phyloP scores from a whole-genome alignment of 345 rosid species.

The Turnera subulata region DNA sequence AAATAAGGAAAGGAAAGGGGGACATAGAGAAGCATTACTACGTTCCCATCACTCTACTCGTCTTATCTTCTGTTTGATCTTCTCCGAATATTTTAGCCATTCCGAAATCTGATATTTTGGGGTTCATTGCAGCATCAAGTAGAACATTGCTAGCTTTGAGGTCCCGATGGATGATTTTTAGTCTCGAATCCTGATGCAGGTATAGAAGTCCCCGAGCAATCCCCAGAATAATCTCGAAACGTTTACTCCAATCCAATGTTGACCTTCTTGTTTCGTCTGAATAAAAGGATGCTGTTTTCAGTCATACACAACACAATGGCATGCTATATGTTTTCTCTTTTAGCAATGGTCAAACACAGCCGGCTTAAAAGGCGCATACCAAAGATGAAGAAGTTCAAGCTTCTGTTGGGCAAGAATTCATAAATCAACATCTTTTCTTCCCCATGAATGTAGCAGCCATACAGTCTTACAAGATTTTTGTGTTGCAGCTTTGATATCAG shows the following conservation, averaged over 20 bases:
- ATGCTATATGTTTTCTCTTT: too few species aligned
- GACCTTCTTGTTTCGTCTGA: conserved; percentile 1
- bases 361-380: background rate
- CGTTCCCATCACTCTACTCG: conserved; percentile 3
- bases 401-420: conserved; percentile 51
- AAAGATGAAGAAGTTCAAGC: conserved; percentile 16
- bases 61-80: conserved; percentile 2
- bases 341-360: background rate
- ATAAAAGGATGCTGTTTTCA: background rate
- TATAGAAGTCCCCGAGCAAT: conserved; percentile 2
- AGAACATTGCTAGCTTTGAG: background rate
- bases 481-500: conserved; percentile 16
- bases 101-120: conserved; percentile 7
- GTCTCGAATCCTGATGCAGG: conserved; percentile 2
- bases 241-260: background rate
- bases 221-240: conserved; percentile 1
- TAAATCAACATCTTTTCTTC: conserved; percentile 68
- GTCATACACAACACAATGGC: too few species aligned
- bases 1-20: background rate
- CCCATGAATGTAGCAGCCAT: conserved; percentile 29
- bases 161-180: conserved; percentile 6
- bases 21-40: background rate
- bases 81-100: conserved; percentile 2
- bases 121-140: conserved; percentile 11
- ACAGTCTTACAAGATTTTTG: conserved; percentile 9